Conservation (phyloP, 805 yeast genomes). For the Torulaspora franciscae region DNA sequence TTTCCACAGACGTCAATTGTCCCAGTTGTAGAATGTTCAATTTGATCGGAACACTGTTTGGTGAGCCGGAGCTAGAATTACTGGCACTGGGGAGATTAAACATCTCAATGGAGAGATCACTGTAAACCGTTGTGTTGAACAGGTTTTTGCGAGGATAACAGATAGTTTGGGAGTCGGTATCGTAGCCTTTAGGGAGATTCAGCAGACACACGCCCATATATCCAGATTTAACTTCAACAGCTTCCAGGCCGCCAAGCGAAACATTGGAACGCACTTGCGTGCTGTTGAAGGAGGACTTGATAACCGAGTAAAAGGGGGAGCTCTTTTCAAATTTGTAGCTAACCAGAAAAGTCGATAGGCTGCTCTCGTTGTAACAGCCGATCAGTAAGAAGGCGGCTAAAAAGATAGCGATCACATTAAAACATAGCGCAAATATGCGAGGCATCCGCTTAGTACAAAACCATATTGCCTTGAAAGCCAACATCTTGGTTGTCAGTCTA, state of each 20-base stretch:
- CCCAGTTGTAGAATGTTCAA: slow-evolving; percentile 49
- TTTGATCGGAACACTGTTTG: slow-evolving; percentile 11
- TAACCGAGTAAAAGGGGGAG: slow-evolving; percentile 41
- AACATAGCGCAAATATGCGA: slow-evolving; percentile 38
- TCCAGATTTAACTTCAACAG: slow-evolving; percentile 47
- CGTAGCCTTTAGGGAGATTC: slow-evolving; percentile 25
- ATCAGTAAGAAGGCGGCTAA: slow-evolving; percentile 51
- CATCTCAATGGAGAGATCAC: slow-evolving; percentile 27
- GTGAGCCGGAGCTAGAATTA: slow-evolving; percentile 28
- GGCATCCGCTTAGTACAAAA: slow-evolving; percentile 39
- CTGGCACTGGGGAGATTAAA: slow-evolving; percentile 23
- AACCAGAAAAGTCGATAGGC: slow-evolving; percentile 48
- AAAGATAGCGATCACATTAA: slow-evolving; percentile 46
- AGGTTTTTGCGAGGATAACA: slow-evolving; percentile 31
- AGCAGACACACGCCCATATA: slow-evolving; percentile 54
- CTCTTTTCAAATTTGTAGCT: slow-evolving; percentile 45
- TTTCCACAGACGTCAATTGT: slow-evolving; percentile 39
- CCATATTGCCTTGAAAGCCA: slow-evolving; percentile 19
- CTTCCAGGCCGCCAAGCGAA: slow-evolving; percentile 31
- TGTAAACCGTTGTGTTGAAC: slow-evolving; percentile 20
- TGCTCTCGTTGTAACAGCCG: slow-evolving; percentile 47
- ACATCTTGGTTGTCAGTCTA: slow-evolving; percentile 2
- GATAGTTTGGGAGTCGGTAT: slow-evolving; percentile 12
- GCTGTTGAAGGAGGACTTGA: slow-evolving; percentile 37
- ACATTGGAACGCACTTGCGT: slow-evolving; percentile 27